Evolutionary conservation across 2,329 filamentous ascomycete species (phyloP), one percentile per base, ranked within the genome.

Genomic region (Fusarium haematococcum): DNA sequence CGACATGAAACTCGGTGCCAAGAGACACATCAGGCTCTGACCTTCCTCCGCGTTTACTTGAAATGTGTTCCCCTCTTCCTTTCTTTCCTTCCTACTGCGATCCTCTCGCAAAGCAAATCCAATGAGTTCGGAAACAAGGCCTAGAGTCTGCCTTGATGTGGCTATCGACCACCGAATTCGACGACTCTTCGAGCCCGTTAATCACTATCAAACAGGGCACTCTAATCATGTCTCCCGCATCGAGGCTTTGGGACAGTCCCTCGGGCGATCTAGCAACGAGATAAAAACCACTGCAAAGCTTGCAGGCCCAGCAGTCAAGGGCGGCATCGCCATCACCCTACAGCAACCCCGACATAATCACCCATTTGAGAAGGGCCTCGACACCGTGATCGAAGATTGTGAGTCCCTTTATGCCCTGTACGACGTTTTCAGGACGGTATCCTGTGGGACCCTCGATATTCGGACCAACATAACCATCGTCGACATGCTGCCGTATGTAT

Each of bases 301-400:
- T 2, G 69, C 71, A 23, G 71, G 71, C 11, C 74, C 71, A 32
- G 57, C 65, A 6, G 23, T 27, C 16, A 70, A 57, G 30, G 74
- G 74, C 25, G 74, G 74, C 48, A 74, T 76, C 60, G 71, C 50
- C 32, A 45, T 76, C 25, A 37, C 60, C 23, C 64, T 76, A 11
- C 74, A 76, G 54, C 69, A 76, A 56, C 74, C 74, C 10, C 74
- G 74, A 14, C 16, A 54, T 4, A 67, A 73, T 10, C 74, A 76
- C 43, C 71, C 69, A 23, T 74, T 73, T 45, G 48, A 62, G 9
- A 20, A 68, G 30, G 74, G 74, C 18, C 16, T 71, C 32, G 63
- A 65, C n/a, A 62, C 63, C 23, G 74, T 76, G 7, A 69, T 76
- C n/a, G 8, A 13, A 8, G 33, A 37, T 16, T 37, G 33, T 16